phyloP scores from a whole-genome alignment of 176 grass and related monocot species.

The Melocanna baccifera region DNA sequence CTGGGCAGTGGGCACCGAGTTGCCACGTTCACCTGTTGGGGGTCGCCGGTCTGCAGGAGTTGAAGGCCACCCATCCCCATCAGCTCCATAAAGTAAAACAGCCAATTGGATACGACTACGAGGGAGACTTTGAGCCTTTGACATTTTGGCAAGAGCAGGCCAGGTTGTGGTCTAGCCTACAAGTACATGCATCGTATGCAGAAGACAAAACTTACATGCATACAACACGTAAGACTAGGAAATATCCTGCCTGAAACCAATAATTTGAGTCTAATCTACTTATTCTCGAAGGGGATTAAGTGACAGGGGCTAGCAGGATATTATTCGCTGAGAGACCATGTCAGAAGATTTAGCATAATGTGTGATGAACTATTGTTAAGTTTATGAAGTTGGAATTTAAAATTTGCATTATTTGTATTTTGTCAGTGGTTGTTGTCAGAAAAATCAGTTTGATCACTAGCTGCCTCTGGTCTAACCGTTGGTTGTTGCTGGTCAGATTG shows the following conservation, averaged over 20 bases:
- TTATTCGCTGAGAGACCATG: no score
- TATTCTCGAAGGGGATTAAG: background rate
- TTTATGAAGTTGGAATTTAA: no score
- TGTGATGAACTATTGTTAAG: no score
- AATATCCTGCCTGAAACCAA: background rate
- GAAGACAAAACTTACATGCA: background rate
- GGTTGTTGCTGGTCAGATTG: no score
- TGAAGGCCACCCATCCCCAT: slow-evolving; percentile 26
- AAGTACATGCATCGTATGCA: background rate
- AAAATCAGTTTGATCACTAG: no score
- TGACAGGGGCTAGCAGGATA: background rate
- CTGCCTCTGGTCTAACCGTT: no score
- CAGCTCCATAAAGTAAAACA: slow-evolving; percentile 12
- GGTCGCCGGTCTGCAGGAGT: slow-evolving; percentile 22
- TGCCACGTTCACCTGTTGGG: slow-evolving; percentile 38
- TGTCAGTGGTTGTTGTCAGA: no score
- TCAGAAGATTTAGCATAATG: no score
- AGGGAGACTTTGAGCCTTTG: slow-evolving; percentile 26
- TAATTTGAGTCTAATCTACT: background rate
- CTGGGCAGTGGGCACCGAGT: slow-evolving; percentile 10
- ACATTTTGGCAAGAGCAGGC: slow-evolving; percentile 9
- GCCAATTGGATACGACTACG: slow-evolving; percentile 14
- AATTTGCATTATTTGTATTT: no score
- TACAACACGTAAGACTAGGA: background rate
- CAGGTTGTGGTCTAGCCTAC: slow-evolving; percentile 10